Evolutionary conservation across 257 asterid species (phyloP).

Genomic region (Phtheirospermum japonicum): DNA sequence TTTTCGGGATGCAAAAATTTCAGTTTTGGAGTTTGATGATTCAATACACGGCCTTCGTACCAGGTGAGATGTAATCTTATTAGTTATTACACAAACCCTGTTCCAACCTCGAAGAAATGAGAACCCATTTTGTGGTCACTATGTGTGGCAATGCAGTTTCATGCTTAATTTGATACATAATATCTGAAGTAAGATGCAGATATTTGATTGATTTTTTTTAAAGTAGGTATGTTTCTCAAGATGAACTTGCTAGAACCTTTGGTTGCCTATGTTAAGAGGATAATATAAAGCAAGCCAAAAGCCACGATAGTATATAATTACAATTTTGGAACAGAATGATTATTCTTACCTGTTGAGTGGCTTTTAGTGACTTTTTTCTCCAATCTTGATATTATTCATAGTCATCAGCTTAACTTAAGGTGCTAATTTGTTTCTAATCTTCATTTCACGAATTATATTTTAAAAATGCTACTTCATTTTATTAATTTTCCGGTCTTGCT

Average conservation of each 20-base stretch:
- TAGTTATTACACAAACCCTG: conserved; percentile 16
- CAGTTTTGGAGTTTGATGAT: conserved; percentile 89
- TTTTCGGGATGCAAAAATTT: conserved; percentile 83
- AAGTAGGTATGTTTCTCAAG: not conserved
- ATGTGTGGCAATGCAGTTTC: not conserved
- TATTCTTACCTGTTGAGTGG: not conserved
- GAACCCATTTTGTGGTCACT: not conserved
- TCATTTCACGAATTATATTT: not conserved
- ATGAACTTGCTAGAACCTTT: no score
- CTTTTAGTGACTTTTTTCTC: not conserved
- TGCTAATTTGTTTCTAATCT: conserved; percentile 12
- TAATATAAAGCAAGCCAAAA: conserved; percentile 13
- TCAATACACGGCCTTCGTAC: conserved; percentile 82
- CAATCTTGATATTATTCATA: not conserved
- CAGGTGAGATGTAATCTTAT: conserved; percentile 51
- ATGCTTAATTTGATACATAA: not conserved
- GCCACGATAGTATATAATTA: not conserved
- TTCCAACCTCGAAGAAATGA: not conserved
- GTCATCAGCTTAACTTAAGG: not conserved
- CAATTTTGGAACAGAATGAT: not conserved
- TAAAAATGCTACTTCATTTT: not conserved
- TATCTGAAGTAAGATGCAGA: not conserved
- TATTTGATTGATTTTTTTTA: not conserved
- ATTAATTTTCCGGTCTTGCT: not conserved
- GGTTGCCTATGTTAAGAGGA: not conserved